Evolutionary conservation across 768 basidiomycete species (phyloP).

Genomic region (Pleurotus salmoneostramineus): DNA sequence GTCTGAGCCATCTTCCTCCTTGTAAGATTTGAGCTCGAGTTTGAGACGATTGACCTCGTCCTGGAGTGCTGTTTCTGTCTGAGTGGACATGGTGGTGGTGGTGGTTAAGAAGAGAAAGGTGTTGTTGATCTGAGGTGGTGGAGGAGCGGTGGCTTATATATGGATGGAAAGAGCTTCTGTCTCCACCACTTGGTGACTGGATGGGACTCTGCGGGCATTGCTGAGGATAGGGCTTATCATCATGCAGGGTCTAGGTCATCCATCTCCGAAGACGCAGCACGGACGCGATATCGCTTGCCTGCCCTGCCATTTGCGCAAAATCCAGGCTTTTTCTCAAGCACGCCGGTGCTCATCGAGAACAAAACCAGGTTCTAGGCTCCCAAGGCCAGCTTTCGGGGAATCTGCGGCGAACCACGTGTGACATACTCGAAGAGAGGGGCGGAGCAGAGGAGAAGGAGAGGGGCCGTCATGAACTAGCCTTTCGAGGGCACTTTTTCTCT

Average conservation of each 20-base stretch:
- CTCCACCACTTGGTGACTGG: not conserved
- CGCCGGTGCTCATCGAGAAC: too few species aligned
- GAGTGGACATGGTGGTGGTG: constrained; percentile 15
- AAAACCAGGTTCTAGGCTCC: too few species aligned
- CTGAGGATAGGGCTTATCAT: constrained; percentile 4
- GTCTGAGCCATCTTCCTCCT: constrained; percentile 31
- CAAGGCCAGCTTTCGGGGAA: too few species aligned
- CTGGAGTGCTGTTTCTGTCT: constrained; percentile 26
- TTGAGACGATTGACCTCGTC: constrained; percentile 44
- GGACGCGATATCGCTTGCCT: not conserved
- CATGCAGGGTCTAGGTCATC: not conserved
- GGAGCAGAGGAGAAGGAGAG: too few species aligned
- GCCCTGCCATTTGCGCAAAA: not conserved
- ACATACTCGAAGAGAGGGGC: too few species aligned
- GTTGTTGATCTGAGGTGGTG: not conserved
- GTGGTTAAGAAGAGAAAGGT: not conserved
- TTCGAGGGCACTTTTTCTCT: too few species aligned
- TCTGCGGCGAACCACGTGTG: too few species aligned
- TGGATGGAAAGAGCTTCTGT: not conserved
- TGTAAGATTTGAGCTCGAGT: constrained; percentile 38
- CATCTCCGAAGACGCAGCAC: not conserved
- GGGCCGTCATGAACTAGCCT: too few species aligned
- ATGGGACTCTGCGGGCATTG: not conserved
- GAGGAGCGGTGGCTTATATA: not conserved
- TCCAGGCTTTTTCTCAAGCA: not conserved